Evolutionary conservation across 2,329 filamentous ascomycete species (phyloP).

Genomic region (Chrysoporthe austroafricana): DNA sequence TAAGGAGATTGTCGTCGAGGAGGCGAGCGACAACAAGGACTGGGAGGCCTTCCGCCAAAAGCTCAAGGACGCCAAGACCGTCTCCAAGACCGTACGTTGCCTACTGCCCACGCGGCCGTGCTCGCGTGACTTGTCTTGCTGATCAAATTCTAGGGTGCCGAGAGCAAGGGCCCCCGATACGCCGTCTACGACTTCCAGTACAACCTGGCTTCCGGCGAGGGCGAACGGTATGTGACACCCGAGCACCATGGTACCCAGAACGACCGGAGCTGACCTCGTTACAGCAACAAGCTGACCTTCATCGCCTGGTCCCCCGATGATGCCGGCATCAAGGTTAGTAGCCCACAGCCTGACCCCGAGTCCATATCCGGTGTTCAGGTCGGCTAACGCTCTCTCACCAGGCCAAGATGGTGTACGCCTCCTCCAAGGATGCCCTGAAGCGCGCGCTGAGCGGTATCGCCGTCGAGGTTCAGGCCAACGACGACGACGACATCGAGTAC

Average conservation of each 20-base stretch:
- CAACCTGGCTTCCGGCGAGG: slow-evolving; percentile 71
- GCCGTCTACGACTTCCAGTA: slow-evolving; percentile 87
- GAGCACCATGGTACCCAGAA: slow-evolving; percentile 9
- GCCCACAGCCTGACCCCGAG: slow-evolving; percentile 28
- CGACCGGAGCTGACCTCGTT: slow-evolving; percentile 30
- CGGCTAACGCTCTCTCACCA: slow-evolving; percentile 40
- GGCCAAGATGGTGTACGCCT: slow-evolving; percentile 90
- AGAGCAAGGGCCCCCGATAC: slow-evolving; percentile 73
- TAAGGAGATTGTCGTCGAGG: slow-evolving; percentile 81
- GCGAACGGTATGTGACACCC: slow-evolving; percentile 59
- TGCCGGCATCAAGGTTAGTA: slow-evolving; percentile 72
- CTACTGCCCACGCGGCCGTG: slow-evolving; percentile 16
- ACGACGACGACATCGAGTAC: slow-evolving; percentile 80
- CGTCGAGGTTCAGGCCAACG: slow-evolving; percentile 81
- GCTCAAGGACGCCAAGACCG: slow-evolving; percentile 73
- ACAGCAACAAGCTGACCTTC: slow-evolving; percentile 77
- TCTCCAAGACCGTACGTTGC: slow-evolving; percentile 66
- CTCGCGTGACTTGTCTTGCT: slow-evolving; percentile 18
- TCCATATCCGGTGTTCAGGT: neutral
- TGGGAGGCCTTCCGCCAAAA: slow-evolving; percentile 77
- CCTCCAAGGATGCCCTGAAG: slow-evolving; percentile 86
- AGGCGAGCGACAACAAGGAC: slow-evolving; percentile 67
- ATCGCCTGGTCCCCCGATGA: slow-evolving; percentile 82
- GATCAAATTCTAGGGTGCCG: slow-evolving; percentile 49
- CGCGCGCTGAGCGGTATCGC: slow-evolving; percentile 76